These are phyloP conservation scores for Entomortierella chlamydospora DNA, from an alignment of 192 early-diverging fungal genomes.

Conservation along the genomic window DNA sequence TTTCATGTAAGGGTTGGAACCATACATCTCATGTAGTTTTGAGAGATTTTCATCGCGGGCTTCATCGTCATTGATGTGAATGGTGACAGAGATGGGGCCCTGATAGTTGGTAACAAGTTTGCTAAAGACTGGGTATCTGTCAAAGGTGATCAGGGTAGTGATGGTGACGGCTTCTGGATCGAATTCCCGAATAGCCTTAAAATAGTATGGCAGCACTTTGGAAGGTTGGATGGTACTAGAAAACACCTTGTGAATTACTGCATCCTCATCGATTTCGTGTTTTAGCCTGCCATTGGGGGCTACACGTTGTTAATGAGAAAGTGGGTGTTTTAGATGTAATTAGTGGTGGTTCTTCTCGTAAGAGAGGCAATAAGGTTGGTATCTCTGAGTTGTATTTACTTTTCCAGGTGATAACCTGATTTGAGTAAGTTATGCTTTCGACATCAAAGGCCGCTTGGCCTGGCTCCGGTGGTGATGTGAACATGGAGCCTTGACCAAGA, in stretches of 20 bases:
- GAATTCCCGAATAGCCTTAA: conserved; percentile 56
- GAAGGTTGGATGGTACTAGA: conserved; percentile 66
- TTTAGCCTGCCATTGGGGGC: neutral
- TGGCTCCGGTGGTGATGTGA: no score
- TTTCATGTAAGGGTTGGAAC: conserved; percentile 59
- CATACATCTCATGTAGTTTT: conserved; percentile 60
- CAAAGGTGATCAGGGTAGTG: conserved; percentile 63
- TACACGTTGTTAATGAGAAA: neutral
- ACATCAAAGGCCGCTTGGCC: conserved; percentile 40
- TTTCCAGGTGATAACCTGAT: conserved; percentile 36
- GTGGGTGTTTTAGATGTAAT: neutral
- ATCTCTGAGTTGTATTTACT: no score
- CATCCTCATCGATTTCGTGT: conserved; percentile 13
- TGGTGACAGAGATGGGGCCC: conserved; percentile 66
- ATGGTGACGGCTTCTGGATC: conserved; percentile 67
- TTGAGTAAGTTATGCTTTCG: conserved; percentile 19
- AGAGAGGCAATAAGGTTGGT: neutral
- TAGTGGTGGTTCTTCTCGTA: no score
- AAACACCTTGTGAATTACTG: conserved; percentile 59
- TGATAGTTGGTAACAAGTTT: conserved; percentile 48
- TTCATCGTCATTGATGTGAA: conserved; percentile 67
- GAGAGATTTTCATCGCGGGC: conserved; percentile 53
- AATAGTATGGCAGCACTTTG: conserved; percentile 71
- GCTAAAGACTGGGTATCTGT: conserved; percentile 56
- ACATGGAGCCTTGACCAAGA: conserved; percentile 16